Percentiles rank a stretch among this genome's conserved stretches.
Evolutionary conservation across 345 rosid genomes (phyloP).

Genomic region (Trapa incisa): DNA sequence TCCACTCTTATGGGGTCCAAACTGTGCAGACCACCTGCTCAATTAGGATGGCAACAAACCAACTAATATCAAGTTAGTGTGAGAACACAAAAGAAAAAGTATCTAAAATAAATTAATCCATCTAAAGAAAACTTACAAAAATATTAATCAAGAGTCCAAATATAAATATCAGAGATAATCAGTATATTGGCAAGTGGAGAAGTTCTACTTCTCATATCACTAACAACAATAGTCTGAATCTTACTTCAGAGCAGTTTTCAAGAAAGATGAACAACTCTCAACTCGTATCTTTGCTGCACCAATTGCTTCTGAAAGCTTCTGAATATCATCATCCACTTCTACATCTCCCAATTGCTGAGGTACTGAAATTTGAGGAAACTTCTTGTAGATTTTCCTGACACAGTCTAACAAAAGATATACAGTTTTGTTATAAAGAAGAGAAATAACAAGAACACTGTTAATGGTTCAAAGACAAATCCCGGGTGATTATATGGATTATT

Average conservation of each 20-base stretch:
- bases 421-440: slow-evolving; percentile 14
- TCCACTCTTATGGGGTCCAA: slow-evolving; percentile 58
- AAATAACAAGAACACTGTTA: not conserved
- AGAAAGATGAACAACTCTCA: slow-evolving; percentile 66
- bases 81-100: not conserved
- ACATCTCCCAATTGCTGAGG: slow-evolving; percentile 62
- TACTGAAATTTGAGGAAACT: slow-evolving; percentile 67
- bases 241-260: slow-evolving; percentile 84
- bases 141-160: not conserved
- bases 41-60: slow-evolving; percentile 5
- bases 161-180: not conserved
- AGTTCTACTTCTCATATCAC: not conserved
- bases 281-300: slow-evolving; percentile 80
- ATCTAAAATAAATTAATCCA: not conserved
- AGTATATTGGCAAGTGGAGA: not conserved
- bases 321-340: slow-evolving; percentile 64
- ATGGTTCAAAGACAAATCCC: not conserved
- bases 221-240: slow-evolving; percentile 7
- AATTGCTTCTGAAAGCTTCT: slow-evolving; percentile 67
- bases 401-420: slow-evolving; percentile 36
- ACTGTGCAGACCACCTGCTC: slow-evolving; percentile 85
- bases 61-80: not conserved
- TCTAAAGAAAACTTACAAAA: not conserved
- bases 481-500: not conserved
- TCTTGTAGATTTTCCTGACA: slow-evolving; percentile 59